Evolutionary conservation across 805 yeast species (phyloP).

Genomic region (Sugiyamaella lignohabitans): DNA sequence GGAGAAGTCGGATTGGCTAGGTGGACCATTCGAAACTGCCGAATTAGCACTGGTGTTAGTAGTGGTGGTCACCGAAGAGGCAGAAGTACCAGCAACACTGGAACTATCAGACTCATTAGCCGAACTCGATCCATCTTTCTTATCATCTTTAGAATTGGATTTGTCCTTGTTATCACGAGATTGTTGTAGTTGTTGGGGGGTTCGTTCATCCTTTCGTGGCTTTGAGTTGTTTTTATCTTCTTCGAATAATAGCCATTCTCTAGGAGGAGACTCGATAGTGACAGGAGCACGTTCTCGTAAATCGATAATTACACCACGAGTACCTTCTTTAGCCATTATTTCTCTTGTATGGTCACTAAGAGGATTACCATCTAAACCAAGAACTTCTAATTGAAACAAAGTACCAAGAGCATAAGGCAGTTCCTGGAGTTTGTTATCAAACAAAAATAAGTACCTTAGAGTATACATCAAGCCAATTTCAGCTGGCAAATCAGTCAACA

Average conservation of each 20-base stretch:
- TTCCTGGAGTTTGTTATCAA: conserved; percentile 72
- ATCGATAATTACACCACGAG: conserved; percentile 71
- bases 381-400: conserved; percentile 71
- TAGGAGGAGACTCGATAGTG: conserved; percentile 56
- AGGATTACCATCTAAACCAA: conserved; percentile 93
- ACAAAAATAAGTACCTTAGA: conserved; percentile 73
- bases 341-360: conserved; percentile 58
- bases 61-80: background rate
- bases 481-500: conserved; percentile 62
- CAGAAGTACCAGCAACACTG: background rate
- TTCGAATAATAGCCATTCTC: conserved; percentile 77
- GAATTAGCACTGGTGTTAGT: background rate
- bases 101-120: background rate
- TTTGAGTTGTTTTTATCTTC: conserved; percentile 32
- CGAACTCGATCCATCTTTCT: background rate
- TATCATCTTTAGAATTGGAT: background rate
- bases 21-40: background rate
- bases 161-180: background rate
- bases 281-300: conserved; percentile 79
- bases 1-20: conserved; percentile 42
- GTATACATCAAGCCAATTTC: conserved; percentile 80
- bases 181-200: background rate
- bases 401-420: conserved; percentile 84
- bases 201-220: background rate
- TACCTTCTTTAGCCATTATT: conserved; percentile 72